Evolutionary conservation across 2,329 filamentous ascomycete genomes (phyloP), one percentile per base, ranked within the genome.

Genomic region (Venturia pyrina): DNA sequence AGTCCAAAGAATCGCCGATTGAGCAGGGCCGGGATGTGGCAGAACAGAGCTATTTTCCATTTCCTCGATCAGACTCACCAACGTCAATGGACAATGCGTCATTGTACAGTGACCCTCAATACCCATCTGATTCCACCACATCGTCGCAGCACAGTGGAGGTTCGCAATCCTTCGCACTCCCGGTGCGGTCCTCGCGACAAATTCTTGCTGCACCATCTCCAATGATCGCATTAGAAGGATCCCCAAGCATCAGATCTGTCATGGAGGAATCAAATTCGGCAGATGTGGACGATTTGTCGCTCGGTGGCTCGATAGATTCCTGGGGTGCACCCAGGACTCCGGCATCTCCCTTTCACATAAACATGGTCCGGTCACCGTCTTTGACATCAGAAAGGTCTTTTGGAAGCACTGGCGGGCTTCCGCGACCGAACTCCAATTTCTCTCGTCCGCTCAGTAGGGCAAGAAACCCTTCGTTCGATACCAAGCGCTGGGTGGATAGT

Each of bases 401-500:
- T 57, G 83, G 78, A 61, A 81, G 84, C 15, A 78, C 76, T 43
- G 67, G 72, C 21, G 77, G 80, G 40, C 77, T 92, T 44, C 86
- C 88, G 15, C 85, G 88, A 19, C 89, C 91, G 0, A 86, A 89
- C 0, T 93, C 96, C 78, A 98, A 99, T 77, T 98, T 98, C 75
- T 98, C 95, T 0, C 85, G 95, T 56, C 95, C 95, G 0, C 78
- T 96, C 68, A 97, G 93, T 75, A 83, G 88, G 73, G 84, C 87
- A 67, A 86, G 86, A 68, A 87, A 83, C 15, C 85, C 85, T 19
- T 75, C 75, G 6, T 65, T 75, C 19, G 78, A 79, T 75, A 75
- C 62, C 76, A 79, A 43, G 73, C 70, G 56, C 70, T 72, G 53
- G 72, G 72, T 41, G 73, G 70, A 28, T 53, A 69, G 48, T 21